Base-by-base conservation (phyloP, 169 alveolate species). In the Cryptosporidium meleagridis region DNA sequence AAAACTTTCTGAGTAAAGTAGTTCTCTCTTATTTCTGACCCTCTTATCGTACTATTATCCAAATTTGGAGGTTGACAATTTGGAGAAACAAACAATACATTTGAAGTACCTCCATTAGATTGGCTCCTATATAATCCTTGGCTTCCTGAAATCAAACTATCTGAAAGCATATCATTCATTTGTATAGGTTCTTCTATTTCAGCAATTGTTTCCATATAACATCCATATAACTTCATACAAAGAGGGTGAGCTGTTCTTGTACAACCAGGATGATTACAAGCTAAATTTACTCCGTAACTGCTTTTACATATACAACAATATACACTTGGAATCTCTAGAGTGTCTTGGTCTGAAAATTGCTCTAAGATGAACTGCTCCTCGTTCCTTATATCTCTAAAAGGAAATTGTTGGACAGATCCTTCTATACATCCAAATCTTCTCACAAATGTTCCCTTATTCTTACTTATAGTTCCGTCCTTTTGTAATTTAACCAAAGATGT, bases 231-330 rank as follows among this genome's bases (percentile, higher is more conserved):
- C 35, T 75, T 75, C 52, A 75, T 9, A 59, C 87, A 75, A 2
- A 61, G 51, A 12, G 87, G 75, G 59, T 75, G 87, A 12, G 87
- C 87, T 8, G 73, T 75, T 59, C 87, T 55, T n/a, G 37, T 33
- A 31, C 87, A 75, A 5, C 87, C 87, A 2, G 87, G 75, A 23
- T 59, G 41, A 26, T 37, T 58, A 44, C 87, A 75, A 8, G 75
- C 55, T 16, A 75, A 8, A 75, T 59, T 75, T n/a, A 75, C 87
- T 18, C 87, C 87, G 26, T 59, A 75, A 29, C 87, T 39, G 23
- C 87, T 75, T 33, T 75, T 75, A 39, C 87, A 75, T 18, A 75
- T 75, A 61, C 87, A 75, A 75, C 87, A 75, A 39, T 59, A 75
- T 37, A 75, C 55, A 18, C 31, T 26, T 12, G 87, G 87, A 5